Evolutionary conservation across 352 stramenopile species (phyloP).

Genomic region (Globisporangium paddicum): DNA sequence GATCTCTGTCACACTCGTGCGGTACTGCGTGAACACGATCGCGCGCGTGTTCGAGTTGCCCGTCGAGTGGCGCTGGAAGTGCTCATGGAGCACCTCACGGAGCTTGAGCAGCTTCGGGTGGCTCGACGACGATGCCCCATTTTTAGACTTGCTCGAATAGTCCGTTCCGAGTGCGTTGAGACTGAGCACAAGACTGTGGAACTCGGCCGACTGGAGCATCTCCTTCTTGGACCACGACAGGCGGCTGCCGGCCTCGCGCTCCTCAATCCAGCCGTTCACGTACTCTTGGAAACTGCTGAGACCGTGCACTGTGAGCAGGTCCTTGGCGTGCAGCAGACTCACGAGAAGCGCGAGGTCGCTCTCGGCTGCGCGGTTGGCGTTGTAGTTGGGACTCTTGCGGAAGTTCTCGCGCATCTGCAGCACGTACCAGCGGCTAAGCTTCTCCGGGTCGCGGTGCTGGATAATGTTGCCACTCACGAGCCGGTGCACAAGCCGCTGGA

Average conservation of each 20-base stretch:
- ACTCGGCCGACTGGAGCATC: constrained; percentile 67
- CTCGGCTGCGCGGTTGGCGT: constrained; percentile 64
- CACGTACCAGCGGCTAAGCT: constrained; percentile 77
- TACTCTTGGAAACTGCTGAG: constrained; percentile 71
- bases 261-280: constrained; percentile 50
- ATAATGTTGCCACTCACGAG: constrained; percentile 55
- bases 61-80: constrained; percentile 70
- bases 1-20: constrained; percentile 94
- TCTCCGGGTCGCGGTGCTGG: constrained; percentile 63
- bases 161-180: constrained; percentile 24
- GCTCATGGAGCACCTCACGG: constrained; percentile 81
- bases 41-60: constrained; percentile 85
- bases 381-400: constrained; percentile 56
- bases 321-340: constrained; percentile 69
- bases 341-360: constrained; percentile 74
- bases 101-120: constrained; percentile 91
- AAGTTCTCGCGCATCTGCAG: constrained; percentile 72
- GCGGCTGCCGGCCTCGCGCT: constrained; percentile 36
- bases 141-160: constrained; percentile 11
- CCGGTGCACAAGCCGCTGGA: constrained; percentile 56
- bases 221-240: constrained; percentile 81
- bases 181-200: constrained; percentile 50
- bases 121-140: constrained; percentile 17
- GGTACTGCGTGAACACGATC: constrained; percentile 98
- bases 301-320: constrained; percentile 72